Conservation (phyloP, 352 stramenopile species). For the Blastocystis sp. region DNA sequence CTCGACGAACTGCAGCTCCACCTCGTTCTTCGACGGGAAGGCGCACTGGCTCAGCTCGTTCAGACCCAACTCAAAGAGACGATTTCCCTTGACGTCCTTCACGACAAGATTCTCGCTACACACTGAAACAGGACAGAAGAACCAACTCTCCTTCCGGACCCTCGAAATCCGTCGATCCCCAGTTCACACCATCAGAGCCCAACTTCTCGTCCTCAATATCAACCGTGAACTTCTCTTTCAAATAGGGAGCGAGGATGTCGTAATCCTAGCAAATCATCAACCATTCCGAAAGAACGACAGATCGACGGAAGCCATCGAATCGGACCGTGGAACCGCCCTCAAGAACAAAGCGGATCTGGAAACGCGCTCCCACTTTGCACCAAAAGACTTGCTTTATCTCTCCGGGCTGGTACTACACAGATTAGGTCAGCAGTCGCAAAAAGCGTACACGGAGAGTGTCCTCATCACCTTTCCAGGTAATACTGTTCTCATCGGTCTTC, state of each 20-base stretch:
- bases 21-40: slow-evolving; percentile 92
- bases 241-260: slow-evolving; percentile 69
- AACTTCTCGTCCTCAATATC: slow-evolving; percentile 86
- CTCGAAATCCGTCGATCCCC: slow-evolving; percentile 88
- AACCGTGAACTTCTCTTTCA: slow-evolving; percentile 78
- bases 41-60: slow-evolving; percentile 83
- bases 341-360: slow-evolving; percentile 55
- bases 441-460: slow-evolving; percentile 26
- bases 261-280: slow-evolving; percentile 24
- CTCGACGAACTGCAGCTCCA: slow-evolving; percentile 97
- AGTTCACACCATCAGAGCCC: slow-evolving; percentile 83
- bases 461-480: slow-evolving; percentile 63
- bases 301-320: slow-evolving; percentile 42
- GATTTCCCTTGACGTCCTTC: slow-evolving; percentile 73
- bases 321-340: background rate
- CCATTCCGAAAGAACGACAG: background rate
- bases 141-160: slow-evolving; percentile 82
- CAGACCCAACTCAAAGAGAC: slow-evolving; percentile 70
- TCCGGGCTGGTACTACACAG: slow-evolving; percentile 18
- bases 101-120: slow-evolving; percentile 75
- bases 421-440: background rate
- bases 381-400: slow-evolving; percentile 59
- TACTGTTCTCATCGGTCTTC: slow-evolving; percentile 43
- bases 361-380: slow-evolving; percentile 61
- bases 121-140: slow-evolving; percentile 77